These are phyloP conservation scores for Apophysomyces ossiformis DNA, from an alignment of 371 early-diverging fungal species.

Conservation along the genomic window DNA sequence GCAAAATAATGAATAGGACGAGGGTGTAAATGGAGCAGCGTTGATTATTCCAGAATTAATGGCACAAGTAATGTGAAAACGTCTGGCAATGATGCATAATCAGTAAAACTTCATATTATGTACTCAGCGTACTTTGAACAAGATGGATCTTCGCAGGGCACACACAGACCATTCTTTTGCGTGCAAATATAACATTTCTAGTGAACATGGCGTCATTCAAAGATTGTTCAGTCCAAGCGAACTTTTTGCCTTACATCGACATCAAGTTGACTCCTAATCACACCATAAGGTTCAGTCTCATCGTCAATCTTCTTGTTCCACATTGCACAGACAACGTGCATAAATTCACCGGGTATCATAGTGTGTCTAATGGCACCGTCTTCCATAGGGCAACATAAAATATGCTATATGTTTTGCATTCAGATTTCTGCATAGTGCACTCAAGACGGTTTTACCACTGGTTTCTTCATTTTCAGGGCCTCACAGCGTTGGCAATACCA, in stretches of 20 bases:
- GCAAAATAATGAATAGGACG: conserved; percentile 13
- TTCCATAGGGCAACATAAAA: conserved; percentile 53
- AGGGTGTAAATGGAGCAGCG: conserved; percentile 10
- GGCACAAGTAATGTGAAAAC: conserved; percentile 27
- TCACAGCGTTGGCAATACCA: conserved; percentile 58
- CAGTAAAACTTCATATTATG: neutral
- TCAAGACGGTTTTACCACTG: conserved; percentile 6
- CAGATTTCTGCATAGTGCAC: neutral
- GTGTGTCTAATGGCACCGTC: conserved; percentile 61
- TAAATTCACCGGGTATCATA: conserved; percentile 50
- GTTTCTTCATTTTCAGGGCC: conserved; percentile 22
- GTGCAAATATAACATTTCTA: conserved; percentile 40
- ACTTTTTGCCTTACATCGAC: conserved; percentile 25
- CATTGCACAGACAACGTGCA: conserved; percentile 63
- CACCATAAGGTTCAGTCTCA: conserved; percentile 45
- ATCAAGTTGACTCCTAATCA: conserved; percentile 28
- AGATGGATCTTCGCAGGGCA: conserved; percentile 34
- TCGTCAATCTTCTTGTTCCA: conserved; percentile 50
- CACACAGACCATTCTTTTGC: conserved; percentile 37
- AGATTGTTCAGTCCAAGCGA: neutral
- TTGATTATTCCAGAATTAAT: conserved; percentile 22
- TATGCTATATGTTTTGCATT: conserved; percentile 33
- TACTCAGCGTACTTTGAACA: conserved; percentile 36
- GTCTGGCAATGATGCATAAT: conserved; percentile 8
- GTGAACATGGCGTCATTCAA: neutral